Base-by-base conservation (phyloP, 2,329 filamentous ascomycete species). In the Colletotrichum sp. region DNA sequence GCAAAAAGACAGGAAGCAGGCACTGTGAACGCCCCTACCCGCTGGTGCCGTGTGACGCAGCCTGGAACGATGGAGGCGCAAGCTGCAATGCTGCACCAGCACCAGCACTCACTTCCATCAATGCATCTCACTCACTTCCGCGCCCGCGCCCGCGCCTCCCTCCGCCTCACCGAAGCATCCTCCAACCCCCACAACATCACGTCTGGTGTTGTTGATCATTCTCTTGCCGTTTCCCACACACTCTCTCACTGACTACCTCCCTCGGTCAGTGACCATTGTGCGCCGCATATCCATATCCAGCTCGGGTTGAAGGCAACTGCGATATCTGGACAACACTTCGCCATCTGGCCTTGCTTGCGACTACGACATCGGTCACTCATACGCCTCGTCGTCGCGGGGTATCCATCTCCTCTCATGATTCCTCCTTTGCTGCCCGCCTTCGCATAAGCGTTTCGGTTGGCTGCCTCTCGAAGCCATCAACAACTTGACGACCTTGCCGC, bases 21-120 rank as follows among this genome's bases (percentile, higher is more conserved):
- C 65, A 73, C 71, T 69, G 71, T 73, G 32, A 2, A 18, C 34
- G 55, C 55, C 39, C 55, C 36, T 52, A 34, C 18, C 30, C 39
- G 55, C 24, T 28, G 55, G 55, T 59, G 55, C 68, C 55, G 69
- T 68, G 69, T 75, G 63, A 75, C 73, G 63, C 69, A 63, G 61
- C 63, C 73, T 73, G 73, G 69, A 75, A 72, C 73, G 69, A 64
- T 26, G 68, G 72, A 74, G 68, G 72, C 72, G 68, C 72, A 71
- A 74, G 72, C 72, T 71, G 71, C 26, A 60, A 68, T 52, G 43
- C 43, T 52, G 43, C 43, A 39, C 34, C 34, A 36, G 34, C 34
- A 36, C 34, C 34, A 39, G 36, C 36, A 21, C 43, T 24, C 43
- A 52, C 43, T 52, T 21, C 36, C 36, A 39, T 39, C 43, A 21